Base-by-base conservation (phyloP, 2,329 filamentous ascomycete species). In the Amphichorda felina region DNA sequence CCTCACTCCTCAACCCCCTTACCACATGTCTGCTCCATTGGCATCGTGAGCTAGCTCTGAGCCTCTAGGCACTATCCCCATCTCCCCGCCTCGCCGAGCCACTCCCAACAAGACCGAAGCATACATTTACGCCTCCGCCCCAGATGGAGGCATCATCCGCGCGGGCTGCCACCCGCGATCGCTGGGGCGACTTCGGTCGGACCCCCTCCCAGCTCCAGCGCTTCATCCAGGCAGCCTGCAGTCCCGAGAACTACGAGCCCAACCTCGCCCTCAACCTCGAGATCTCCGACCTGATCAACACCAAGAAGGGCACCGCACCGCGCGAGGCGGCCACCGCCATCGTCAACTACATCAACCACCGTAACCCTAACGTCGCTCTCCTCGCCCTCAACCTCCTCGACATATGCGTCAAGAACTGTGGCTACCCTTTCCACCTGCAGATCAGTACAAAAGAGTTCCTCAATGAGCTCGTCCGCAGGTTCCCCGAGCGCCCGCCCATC, bases 401-500 rank as follows among this genome's bases (percentile, higher is more conserved):
- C 57, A 96, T 96, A 43, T 96, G 91, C 60, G 91, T 96, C 60
- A 98, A 98, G 69, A 98, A 98, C 64, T 98, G 91, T 70, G 91
- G 91, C 49, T 98, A 98, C 56, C 88, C 91, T 1, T 98, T 98
- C 60, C 91, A 98, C 54, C 77, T 98, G 39, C 91, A 98, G 61
- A 95, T 98, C 55, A 88, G 84, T 59, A 96, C 91, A 46, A 98
- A 98, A 59, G 91, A 98, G 53, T 98, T 98, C 50, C 77, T 98
- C 49, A 98, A 98, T 62, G 91, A 98, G 65, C 78, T 98, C 40
- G 91, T 98, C 41, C 79, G 91, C 46, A 76, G 91, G 45, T 98
- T 98, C 51, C 91, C 91, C 33, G 91, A 98, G 62, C 75, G 89
- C 17, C 91, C 91, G 31, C 87, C 89, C 2, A 71, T 91, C 41